These are phyloP conservation scores for Epichloe elymi DNA, from an alignment of 2,329 filamentous ascomycete species.

Conservation along the genomic window DNA sequence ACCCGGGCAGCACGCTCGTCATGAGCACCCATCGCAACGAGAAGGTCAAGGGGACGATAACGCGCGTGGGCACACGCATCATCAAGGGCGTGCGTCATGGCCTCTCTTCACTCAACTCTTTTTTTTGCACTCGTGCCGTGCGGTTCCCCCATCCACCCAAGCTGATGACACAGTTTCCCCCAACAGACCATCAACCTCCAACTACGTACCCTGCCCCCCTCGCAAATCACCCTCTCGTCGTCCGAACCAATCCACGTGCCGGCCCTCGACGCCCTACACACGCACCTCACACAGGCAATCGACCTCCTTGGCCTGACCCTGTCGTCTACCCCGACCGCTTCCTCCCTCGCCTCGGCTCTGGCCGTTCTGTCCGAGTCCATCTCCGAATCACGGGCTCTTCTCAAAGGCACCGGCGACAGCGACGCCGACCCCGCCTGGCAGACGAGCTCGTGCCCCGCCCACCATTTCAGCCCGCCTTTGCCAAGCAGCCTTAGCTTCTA, in stretches of 20 bases:
- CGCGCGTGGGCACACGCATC: slow-evolving; percentile 77
- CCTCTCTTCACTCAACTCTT: not conserved
- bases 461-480: slow-evolving; percentile 29
- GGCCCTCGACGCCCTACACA: slow-evolving; percentile 58
- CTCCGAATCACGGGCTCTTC: slow-evolving; percentile 36
- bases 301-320: slow-evolving; percentile 64
- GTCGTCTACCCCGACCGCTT: slow-evolving; percentile 43
- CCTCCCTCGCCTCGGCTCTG: slow-evolving; percentile 42
- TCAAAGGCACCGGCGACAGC: slow-evolving; percentile 37
- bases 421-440: slow-evolving; percentile 31
- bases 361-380: slow-evolving; percentile 42
- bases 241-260: slow-evolving; percentile 45
- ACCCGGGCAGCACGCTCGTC: slow-evolving; percentile 78
- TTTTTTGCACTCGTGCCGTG: no score
- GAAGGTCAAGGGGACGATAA: slow-evolving; percentile 82
- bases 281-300: slow-evolving; percentile 69
- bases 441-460: slow-evolving; percentile 27
- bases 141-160: no score
- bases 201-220: slow-evolving; percentile 50
- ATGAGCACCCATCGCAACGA: slow-evolving; percentile 80
- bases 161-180: no score
- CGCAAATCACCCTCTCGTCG: slow-evolving; percentile 35
- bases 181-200: slow-evolving; percentile 63
- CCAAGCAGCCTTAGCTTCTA: slow-evolving; percentile 61
- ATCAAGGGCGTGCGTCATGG: slow-evolving; percentile 63